Evolutionary conservation across 306 rosid genomes (phyloP), one percentile per base, ranked within the genome.

Genomic region (Vigna reflexopilosa): DNA sequence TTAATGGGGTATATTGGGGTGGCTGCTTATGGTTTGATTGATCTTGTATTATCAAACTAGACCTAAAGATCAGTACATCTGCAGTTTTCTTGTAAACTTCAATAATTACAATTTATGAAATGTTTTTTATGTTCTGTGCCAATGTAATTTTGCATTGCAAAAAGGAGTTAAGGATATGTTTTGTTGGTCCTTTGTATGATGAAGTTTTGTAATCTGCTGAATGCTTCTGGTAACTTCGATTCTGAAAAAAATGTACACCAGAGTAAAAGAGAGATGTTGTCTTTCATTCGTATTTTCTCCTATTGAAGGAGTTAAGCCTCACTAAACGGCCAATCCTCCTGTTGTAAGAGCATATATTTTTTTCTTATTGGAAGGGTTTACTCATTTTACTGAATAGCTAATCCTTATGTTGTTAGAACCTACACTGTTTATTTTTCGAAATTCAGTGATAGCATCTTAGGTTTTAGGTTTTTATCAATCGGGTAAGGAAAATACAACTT

Each of bases 211-310:
- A 73, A 17, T 62, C 45, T 70, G 51, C 64, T 49, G 24, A 68
- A 79, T 78, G 73, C 68, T 74, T 15, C 51, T 55, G 19, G 14
- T 14, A 9, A 38, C 56, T 50, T 49, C n/a, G 52, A 59, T 34
- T 42, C 7, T 51, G 22, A 5, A 48, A 52, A 52, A 30, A 44
- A 2, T 20, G n/a, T 56, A 54, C 28, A 28, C 69, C 22, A 38
- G 58, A 45, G 32, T 44, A 17, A 26, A 1, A 44, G 13, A 50
- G 42, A 70, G 49, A 38, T 17, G 9, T 1, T 58, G 9, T 28
- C 13, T 73, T 49, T 42, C 68, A 8, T 73, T 17, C 15, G 67
- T 11, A 63, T 40, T 57, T 66, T 66, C 67, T 67, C 66, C 4
- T 9, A 36, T 44, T 32, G 50, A 51, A 75, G 38, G 22, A 67